phyloP scores from a whole-genome alignment of 2,329 filamentous ascomycete species.

The Fusarium tuaranense region DNA sequence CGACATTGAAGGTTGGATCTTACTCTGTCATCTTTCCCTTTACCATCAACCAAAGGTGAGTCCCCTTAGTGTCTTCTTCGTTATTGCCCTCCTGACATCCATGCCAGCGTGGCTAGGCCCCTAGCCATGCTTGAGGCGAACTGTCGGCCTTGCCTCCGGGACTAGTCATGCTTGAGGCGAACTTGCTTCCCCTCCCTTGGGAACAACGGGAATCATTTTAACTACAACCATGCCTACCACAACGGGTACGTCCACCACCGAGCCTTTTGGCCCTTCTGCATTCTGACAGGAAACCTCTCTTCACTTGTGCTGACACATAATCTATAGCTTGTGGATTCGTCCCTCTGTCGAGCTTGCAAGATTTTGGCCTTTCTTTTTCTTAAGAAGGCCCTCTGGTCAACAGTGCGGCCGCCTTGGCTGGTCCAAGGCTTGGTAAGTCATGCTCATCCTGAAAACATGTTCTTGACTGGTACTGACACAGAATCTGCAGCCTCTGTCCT shows the following conservation, averaged over 20 bases:
- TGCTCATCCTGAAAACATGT: not conserved
- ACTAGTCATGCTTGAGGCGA: too few relatives aligned
- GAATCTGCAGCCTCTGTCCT: not conserved
- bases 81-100: too few relatives aligned
- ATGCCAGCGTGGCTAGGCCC: too few relatives aligned
- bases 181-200: not conserved
- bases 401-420: not conserved
- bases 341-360: not conserved
- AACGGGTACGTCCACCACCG: not conserved
- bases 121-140: constrained; percentile 57
- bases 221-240: too few relatives aligned
- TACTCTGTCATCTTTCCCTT: too few relatives aligned
- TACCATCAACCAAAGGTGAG: too few relatives aligned
- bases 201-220: not conserved
- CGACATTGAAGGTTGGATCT: too few relatives aligned
- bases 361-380: not conserved
- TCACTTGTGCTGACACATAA: not conserved
- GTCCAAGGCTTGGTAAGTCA: not conserved
- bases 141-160: not conserved
- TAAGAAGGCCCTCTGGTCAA: not conserved
- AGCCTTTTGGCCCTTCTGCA: not conserved
- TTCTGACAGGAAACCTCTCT: not conserved
- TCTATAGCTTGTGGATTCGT: not conserved
- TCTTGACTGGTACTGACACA: not conserved
- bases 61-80: too few relatives aligned